These are phyloP conservation scores for Pseudocercospora ulei DNA, from an alignment of 2,329 filamentous ascomycete species.

Conservation along the genomic window DNA sequence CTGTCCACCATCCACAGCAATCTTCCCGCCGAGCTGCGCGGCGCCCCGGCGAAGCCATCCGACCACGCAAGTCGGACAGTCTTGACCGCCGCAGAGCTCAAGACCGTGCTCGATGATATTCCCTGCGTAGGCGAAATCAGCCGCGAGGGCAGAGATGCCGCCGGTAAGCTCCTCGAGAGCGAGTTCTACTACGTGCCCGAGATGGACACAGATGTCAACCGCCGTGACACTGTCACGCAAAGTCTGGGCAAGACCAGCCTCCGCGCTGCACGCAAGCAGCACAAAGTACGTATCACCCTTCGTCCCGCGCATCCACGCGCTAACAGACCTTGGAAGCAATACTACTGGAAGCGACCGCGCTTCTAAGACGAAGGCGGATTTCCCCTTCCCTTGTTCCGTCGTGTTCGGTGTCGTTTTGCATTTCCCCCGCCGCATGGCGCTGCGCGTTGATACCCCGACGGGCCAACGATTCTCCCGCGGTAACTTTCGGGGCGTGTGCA, in stretches of 20 bases:
- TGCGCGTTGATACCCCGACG: conserved; percentile 17
- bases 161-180: conserved; percentile 84
- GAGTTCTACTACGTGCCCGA: conserved; percentile 96
- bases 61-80: conserved; percentile 26
- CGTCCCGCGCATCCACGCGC: conserved; percentile 6
- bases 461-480: conserved; percentile 10
- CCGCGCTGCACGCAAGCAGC: conserved; percentile 82
- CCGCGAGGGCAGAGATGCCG: conserved; percentile 88
- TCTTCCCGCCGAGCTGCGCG: conserved; percentile 54
- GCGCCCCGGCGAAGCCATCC: conserved; percentile 29
- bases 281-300: conserved; percentile 61
- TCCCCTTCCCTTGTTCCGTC: conserved; percentile 11
- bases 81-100: conserved; percentile 55
- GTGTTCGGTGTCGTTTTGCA: conserved; percentile 20
- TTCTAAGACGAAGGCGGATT: conserved; percentile 22
- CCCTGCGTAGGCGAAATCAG: conserved; percentile 78
- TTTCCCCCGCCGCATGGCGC: conserved; percentile 25
- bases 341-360: conserved; percentile 58
- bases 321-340: conserved; percentile 47
- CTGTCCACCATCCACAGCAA: conserved; percentile 81
- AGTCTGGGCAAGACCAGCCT: conserved; percentile 81
- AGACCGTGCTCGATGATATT: conserved; percentile 61
- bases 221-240: conserved; percentile 72
- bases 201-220: conserved; percentile 65
- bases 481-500: conserved; percentile 1